phyloP scores from a whole-genome alignment of 1,284 basidiomycete genomes.

The Gastroboletus turbinatus region DNA sequence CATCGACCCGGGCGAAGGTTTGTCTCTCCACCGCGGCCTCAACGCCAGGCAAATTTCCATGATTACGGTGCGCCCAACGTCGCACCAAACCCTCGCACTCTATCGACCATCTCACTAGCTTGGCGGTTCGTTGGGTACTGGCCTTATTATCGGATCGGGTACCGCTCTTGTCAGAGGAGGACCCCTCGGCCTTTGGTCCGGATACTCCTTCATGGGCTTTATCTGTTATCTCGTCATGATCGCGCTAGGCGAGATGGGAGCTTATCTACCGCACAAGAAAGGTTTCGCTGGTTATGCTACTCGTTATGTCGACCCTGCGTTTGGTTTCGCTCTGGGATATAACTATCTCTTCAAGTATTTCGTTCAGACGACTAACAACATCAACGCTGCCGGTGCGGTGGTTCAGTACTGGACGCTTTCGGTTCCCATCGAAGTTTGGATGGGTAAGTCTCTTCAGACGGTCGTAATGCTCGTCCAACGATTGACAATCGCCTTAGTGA shows the following conservation, averaged over 20 bases:
- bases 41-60: slow-evolving; percentile 37
- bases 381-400: slow-evolving; percentile 9
- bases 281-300: slow-evolving; percentile 44
- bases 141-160: slow-evolving; percentile 23
- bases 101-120: slow-evolving; percentile 13
- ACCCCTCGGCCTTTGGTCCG: slow-evolving; percentile 25
- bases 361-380: slow-evolving; percentile 10
- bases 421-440: slow-evolving; percentile 14
- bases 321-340: slow-evolving; percentile 47
- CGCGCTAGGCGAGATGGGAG: slow-evolving; percentile 39
- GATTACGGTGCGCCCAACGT: slow-evolving; percentile 25
- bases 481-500: slow-evolving; percentile 3
- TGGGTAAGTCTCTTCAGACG: slow-evolving; percentile 2
- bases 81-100: slow-evolving; percentile 1
- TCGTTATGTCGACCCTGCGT: slow-evolving; percentile 51
- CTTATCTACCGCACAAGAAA: slow-evolving; percentile 42
- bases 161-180: slow-evolving; percentile 27
- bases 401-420: slow-evolving; percentile 9
- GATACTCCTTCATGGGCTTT: slow-evolving; percentile 26
- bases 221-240: slow-evolving; percentile 37
- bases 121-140: slow-evolving; percentile 3
- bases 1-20: background rate
- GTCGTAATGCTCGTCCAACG: background rate
- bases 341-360: slow-evolving; percentile 25
- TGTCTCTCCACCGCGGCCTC: slow-evolving; percentile 30